Percentiles rank a stretch among this genome's conserved stretches.
These are phyloP conservation scores for Lichtheimia ramosa DNA, from an alignment of 371 early-diverging fungal species.

Conservation along the genomic window DNA sequence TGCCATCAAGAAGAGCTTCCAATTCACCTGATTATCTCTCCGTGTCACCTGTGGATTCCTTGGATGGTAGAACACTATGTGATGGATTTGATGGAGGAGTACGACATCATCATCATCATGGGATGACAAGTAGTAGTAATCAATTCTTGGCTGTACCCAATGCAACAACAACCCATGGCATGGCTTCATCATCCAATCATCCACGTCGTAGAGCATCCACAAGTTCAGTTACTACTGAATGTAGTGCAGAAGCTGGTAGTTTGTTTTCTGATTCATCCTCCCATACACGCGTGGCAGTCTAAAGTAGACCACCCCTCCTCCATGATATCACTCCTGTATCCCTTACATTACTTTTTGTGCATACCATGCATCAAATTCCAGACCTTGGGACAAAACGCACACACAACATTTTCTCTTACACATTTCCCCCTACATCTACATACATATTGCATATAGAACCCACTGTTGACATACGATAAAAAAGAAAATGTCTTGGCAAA, in stretches of 20 bases:
- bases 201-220: conserved; percentile 5
- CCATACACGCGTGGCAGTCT: conserved; percentile 7
- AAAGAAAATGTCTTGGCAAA: too few species aligned
- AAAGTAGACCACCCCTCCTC: neutral
- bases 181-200: conserved; percentile 12
- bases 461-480: too few species aligned
- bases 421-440: too few species aligned
- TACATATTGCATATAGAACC: too few species aligned
- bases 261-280: conserved; percentile 10
- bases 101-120: conserved; percentile 6
- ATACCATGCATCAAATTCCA: too few species aligned
- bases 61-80: conserved; percentile 7
- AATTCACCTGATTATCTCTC: neutral
- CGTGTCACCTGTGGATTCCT: conserved; percentile 12
- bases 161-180: conserved; percentile 31
- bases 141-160: neutral
- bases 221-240: conserved; percentile 10
- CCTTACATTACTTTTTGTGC: neutral
- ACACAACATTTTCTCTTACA: too few species aligned
- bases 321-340: neutral
- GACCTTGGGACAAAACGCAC: too few species aligned
- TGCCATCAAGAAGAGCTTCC: neutral
- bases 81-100: neutral
- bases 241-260: conserved; percentile 10
- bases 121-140: conserved; percentile 11